Percentiles rank a stretch among this genome's conserved stretches.
Conservation (phyloP, 208 protist genomes). For the Acanthamoeba healyi region DNA sequence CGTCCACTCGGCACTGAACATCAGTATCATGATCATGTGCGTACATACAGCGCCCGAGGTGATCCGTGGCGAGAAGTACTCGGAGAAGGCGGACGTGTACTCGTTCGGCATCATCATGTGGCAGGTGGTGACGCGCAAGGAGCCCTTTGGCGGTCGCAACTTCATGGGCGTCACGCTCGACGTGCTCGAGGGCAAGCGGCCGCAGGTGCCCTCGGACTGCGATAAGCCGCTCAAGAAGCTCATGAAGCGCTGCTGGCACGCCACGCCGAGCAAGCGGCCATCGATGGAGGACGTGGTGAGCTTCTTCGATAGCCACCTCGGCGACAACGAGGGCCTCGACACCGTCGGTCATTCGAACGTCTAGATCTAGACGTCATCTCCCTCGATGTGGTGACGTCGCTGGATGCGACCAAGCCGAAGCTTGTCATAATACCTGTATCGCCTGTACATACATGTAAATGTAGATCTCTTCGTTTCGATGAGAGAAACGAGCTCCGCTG, state of each 20-base stretch:
- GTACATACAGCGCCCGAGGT: background rate
- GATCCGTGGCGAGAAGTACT: constrained; percentile 7
- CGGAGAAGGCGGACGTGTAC: background rate
- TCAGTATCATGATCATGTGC: background rate
- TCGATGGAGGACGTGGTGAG: background rate
- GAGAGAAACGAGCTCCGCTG: no score
- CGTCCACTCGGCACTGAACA: no score
- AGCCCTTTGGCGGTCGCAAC: constrained; percentile 12
- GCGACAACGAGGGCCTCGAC: no score
- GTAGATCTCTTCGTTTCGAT: no score
- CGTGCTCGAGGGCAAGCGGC: constrained; percentile 20
- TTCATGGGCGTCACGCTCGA: constrained; percentile 38
- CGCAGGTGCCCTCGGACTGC: background rate
- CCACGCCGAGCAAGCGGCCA: background rate
- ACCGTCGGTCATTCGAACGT: no score
- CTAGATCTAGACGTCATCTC: no score
- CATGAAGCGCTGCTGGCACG: constrained; percentile 1
- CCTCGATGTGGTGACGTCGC: no score
- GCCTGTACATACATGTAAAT: no score
- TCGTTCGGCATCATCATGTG: constrained; percentile 8
- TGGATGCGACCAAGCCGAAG: no score
- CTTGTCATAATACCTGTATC: no score
- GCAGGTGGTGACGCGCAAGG: background rate
- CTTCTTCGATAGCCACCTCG: no score
- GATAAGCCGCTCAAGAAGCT: background rate